A percentile compares a stretch with the other conserved stretches of the same genome.
Evolutionary conservation across 768 basidiomycete genomes (phyloP).

Genomic region (Psilocybe subaeruginosa): DNA sequence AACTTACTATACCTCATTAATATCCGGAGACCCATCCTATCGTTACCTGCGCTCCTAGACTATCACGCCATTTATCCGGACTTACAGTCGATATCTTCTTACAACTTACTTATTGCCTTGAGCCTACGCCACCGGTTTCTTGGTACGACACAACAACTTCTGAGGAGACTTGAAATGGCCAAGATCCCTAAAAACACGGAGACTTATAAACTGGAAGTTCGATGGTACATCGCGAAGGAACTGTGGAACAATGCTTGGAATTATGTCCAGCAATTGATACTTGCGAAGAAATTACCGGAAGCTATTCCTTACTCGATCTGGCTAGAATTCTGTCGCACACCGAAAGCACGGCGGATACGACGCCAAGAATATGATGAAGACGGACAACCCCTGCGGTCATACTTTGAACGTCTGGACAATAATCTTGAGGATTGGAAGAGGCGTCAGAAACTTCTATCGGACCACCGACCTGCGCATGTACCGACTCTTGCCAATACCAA

Average conservation of each 20-base stretch:
- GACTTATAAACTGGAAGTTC: slow-evolving; percentile 58
- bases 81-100: slow-evolving; percentile 44
- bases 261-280: slow-evolving; percentile 31
- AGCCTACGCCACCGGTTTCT: slow-evolving; percentile 55
- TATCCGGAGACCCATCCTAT: slow-evolving; percentile 29
- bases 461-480: slow-evolving; percentile 18
- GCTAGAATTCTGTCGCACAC: slow-evolving; percentile 59
- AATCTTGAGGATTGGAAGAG: slow-evolving; percentile 7
- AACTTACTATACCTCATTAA: slow-evolving; percentile 44
- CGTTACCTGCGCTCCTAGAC: slow-evolving; percentile 44
- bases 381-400: slow-evolving; percentile 4
- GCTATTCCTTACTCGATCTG: slow-evolving; percentile 52
- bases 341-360: slow-evolving; percentile 34
- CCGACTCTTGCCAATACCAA: slow-evolving; percentile 36
- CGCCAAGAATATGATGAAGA: slow-evolving; percentile 8
- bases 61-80: slow-evolving; percentile 46
- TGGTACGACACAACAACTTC: slow-evolving; percentile 46
- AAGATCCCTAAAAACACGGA: slow-evolving; percentile 48
- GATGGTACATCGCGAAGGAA: slow-evolving; percentile 59
- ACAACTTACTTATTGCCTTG: slow-evolving; percentile 46
- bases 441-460: slow-evolving; percentile 19
- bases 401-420: slow-evolving; percentile 8
- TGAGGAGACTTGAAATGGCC: slow-evolving; percentile 49
- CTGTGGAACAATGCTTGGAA: slow-evolving; percentile 63
- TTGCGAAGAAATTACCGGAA: slow-evolving; percentile 17